A percentile compares a stretch with the other conserved stretches of the same genome.
phyloP scores from a whole-genome alignment of 1,139 yeast genomes.

The Hansenula lynferdii region DNA sequence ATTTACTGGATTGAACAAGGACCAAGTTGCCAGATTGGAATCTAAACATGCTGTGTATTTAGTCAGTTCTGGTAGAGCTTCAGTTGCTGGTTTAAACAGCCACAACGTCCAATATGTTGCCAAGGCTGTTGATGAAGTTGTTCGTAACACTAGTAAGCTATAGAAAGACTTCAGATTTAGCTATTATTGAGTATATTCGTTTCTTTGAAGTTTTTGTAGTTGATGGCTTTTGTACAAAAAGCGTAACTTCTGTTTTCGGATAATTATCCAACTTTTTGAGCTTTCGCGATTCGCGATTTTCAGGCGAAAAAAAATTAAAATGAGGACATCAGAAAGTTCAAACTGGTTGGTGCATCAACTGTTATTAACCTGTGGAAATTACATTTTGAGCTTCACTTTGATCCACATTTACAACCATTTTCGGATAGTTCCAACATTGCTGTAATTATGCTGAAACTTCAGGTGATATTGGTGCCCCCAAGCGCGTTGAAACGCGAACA shows the following conservation, averaged over 20 bases:
- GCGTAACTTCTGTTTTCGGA: too few relatives aligned
- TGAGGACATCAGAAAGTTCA: too few relatives aligned
- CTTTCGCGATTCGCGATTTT: too few relatives aligned
- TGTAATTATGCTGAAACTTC: slow-evolving; percentile 33
- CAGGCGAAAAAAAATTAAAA: too few relatives aligned
- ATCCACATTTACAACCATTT: too few relatives aligned
- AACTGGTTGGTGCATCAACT: too few relatives aligned
- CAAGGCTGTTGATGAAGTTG: slow-evolving; percentile 76
- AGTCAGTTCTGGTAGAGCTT: slow-evolving; percentile 85
- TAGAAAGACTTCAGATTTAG: slow-evolving; percentile 15
- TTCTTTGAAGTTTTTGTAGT: background rate
- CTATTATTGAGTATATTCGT: background rate
- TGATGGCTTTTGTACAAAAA: too few relatives aligned
- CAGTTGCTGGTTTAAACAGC: slow-evolving; percentile 89
- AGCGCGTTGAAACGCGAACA: slow-evolving; percentile 20
- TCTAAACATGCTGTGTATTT: slow-evolving; percentile 72
- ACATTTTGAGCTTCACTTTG: too few relatives aligned
- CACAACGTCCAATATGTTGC: slow-evolving; percentile 79
- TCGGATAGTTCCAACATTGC: too few relatives aligned
- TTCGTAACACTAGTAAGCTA: slow-evolving; percentile 34
- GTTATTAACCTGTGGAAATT: too few relatives aligned
- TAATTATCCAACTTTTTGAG: too few relatives aligned
- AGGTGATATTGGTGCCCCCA: slow-evolving; percentile 35
- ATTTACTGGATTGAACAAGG: slow-evolving; percentile 78
- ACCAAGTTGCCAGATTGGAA: slow-evolving; percentile 79